Base-by-base conservation (phyloP, 108 stramenopile species). In the Epipyxis sp. region DNA sequence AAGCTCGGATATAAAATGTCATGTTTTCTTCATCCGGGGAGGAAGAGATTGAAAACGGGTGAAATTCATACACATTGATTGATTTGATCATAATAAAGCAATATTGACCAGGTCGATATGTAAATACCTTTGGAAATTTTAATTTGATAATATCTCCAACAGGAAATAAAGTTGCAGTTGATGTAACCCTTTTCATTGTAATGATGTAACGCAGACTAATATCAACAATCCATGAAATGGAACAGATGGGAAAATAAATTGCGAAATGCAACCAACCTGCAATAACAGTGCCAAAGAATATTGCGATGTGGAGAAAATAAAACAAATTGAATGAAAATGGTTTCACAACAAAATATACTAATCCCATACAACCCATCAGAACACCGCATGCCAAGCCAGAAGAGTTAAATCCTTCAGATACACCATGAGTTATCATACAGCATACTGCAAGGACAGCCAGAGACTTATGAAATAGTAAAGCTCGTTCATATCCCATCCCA, bases 1-100 rank as follows among this genome's bases (percentile, higher is more conserved):
- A 13, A 29, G 35, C 61, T 29, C 25, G 3, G 61, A 65, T 65
- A 37, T 13, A 6, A 32, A 65, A 35, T 10, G 61, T 13, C 13
- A 37, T 65, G 61, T 16, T 13, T 10, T 65, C 61, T 32, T 65
- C 61, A 13, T 50, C 20, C 27, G 61, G 13, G 3, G 34, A 32
- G 6, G 61, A 65, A 10, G 61, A 3, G 35, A 65, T 65, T 6
- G 61, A 13, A 32, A 65, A 65, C 3, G 61, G 61, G 25, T 65
- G 61, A 32, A 65, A 65, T 37, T 65, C 61, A 37, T 32, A 13
- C 6, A 37, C 6, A 65, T 65, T 65, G 34, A 65, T 32, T 29
- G 20, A 10, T 35, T 65, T 35, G 35, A 65, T 65, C 34, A 29
- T 29, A 16, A 65, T 6, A 37, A 65, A 65, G 61, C 61, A 65